phyloP scores from a whole-genome alignment of 2,329 filamentous ascomycete species.

The Cordyceps sp. region DNA sequence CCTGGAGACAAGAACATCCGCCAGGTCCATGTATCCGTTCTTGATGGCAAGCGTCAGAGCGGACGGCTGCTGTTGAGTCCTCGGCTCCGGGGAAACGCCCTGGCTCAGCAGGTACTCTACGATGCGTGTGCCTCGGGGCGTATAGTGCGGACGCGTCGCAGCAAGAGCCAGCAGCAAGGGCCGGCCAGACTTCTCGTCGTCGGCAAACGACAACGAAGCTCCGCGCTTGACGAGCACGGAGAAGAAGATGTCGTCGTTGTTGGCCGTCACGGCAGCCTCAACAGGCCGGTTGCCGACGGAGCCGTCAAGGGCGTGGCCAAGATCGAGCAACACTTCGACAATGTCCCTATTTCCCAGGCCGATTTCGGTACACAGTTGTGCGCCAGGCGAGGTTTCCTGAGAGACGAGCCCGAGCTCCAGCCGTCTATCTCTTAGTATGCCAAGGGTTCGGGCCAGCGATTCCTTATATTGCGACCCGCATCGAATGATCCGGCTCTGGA shows the following conservation, averaged over 20 bases:
- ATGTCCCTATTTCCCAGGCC: background rate
- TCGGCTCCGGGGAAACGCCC: background rate
- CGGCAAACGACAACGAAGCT: background rate
- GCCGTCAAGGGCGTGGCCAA: background rate
- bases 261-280: background rate
- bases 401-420: background rate
- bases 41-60: background rate
- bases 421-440: background rate
- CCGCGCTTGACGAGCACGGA: background rate
- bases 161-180: background rate
- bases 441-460: background rate
- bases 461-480: background rate
- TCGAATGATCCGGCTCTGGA: background rate
- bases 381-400: background rate
- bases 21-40: background rate
- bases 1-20: background rate
- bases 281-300: background rate
- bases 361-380: background rate
- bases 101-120: background rate
- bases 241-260: background rate
- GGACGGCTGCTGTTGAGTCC: background rate
- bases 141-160: background rate
- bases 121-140: background rate
- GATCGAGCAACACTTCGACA: background rate
- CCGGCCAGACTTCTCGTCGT: background rate